Percentiles rank a stretch among this genome's conserved stretches.
phyloP scores from a whole-genome alignment of 1,139 yeast genomes.

The Pichia sp. region DNA sequence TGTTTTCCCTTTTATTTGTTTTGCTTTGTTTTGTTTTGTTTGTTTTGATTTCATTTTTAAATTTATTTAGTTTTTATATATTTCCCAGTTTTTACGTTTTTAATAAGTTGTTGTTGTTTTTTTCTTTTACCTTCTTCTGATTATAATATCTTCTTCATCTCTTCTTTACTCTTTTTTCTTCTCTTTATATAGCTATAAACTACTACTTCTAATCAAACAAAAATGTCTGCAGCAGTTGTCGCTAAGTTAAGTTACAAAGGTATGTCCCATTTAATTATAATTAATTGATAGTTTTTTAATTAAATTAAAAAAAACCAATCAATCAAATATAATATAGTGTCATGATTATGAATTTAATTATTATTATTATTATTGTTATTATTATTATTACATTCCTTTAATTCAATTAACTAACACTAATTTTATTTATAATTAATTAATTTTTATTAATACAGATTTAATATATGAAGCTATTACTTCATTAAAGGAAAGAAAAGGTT shows the following conservation, averaged over 20 bases:
- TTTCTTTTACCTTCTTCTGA: neutral
- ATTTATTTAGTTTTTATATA: neutral
- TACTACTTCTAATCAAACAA: too few species aligned
- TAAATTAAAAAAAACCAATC: too few species aligned
- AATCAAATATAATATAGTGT: too few species aligned
- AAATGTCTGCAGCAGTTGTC: slow-evolving; percentile 28
- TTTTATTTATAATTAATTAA: neutral
- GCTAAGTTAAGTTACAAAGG: slow-evolving; percentile 47
- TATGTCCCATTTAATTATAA: slow-evolving; percentile 28
- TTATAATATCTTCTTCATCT: neutral
- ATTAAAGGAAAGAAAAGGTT: slow-evolving; percentile 78
- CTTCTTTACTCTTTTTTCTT: neutral
- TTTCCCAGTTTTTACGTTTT: neutral
- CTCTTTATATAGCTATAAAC: neutral
- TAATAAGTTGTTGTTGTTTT: neutral
- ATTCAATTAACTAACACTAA: neutral
- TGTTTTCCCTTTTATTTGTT: neutral
- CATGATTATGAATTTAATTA: too few species aligned
- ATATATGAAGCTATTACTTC: slow-evolving; percentile 67
- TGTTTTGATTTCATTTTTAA: neutral
- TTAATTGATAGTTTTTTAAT: too few species aligned
- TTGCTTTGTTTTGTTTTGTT: neutral
- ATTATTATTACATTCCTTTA: too few species aligned
- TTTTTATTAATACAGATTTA: slow-evolving; percentile 44
- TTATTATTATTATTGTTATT: too few species aligned